Evolutionary conservation across 1,284 basidiomycete species (phyloP), one percentile per base, ranked within the genome.

Genomic region (Retiboletus flavoniger): DNA sequence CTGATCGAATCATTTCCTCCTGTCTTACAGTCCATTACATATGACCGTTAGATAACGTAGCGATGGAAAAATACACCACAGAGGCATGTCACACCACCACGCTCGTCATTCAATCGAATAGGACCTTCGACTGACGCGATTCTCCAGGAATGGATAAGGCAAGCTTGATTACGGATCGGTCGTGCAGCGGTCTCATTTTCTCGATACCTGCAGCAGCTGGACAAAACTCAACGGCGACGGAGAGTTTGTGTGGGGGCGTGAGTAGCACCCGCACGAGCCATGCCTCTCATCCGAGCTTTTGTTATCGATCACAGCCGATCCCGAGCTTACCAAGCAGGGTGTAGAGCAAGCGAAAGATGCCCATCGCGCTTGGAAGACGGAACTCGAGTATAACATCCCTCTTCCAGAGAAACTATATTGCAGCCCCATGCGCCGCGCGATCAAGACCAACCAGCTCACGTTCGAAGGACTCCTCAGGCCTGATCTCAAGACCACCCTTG

Each of bases 211-310:
- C 4, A 50, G 21, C 56, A 82, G 83, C 60, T 94, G 86, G 85
- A 78, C 88, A 0, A 83, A 78, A 63, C 68, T 86, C 6, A 74
- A 86, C 40, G 84, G 84, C 2, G 88, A 95, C 60, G 88, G 78
- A 14, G 81, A 87, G 48, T 72, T 93, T 16, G 78, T 75, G 7
- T 94, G 92, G 91, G 91, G 91, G 21, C 91, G 85, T 85, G 63
- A 69, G 86, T 81, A 35, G 8, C 43, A 31, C 31, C n/a, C 2
- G 10, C 46, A 13, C 4, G 14, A 38, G 3, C 19, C 4, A 13
- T 26, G 39, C 32, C 35, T 38, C 34, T 1, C 9, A 3, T 42
- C 46, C 26, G 31, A 56, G 11, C 17, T 46, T 41, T n/a, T 56
- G 26, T 39, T 43, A 52, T 40, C 47, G 26, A 58, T 17, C 51